A percentile compares a stretch with the other conserved stretches of the same genome.
Conservation (phyloP, 139 green algal genomes). For the Tetraselmis striata region DNA sequence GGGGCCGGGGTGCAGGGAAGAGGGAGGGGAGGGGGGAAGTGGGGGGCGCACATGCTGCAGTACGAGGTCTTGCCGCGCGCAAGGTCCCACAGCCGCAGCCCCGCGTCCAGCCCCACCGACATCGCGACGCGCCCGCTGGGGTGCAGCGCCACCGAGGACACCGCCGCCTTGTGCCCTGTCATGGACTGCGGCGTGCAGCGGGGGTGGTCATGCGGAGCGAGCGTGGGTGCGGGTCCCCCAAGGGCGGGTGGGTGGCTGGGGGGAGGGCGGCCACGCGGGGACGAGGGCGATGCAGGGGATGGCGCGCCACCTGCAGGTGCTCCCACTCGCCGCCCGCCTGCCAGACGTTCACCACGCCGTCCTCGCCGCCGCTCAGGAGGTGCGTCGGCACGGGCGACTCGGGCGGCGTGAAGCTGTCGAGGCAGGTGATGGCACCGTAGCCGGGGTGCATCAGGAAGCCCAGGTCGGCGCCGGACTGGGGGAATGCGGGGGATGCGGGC, state of each 20-base stretch:
- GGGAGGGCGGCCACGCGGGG: too few species aligned
- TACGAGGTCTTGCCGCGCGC: not conserved
- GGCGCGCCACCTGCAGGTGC: constrained; percentile 14
- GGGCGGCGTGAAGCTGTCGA: constrained; percentile 50
- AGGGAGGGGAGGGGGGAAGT: not conserved
- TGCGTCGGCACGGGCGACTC: constrained; percentile 46
- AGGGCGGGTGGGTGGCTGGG: too few species aligned
- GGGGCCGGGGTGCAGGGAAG: not conserved
- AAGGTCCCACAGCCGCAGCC: not conserved
- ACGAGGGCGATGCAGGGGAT: too few species aligned
- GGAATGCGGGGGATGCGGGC: too few species aligned
- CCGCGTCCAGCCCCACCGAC: constrained; percentile 21
- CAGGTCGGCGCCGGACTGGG: constrained; percentile 41
- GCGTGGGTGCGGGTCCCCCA: too few species aligned
- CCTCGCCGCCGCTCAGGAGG: constrained; percentile 69
- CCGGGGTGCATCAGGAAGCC: constrained; percentile 78
- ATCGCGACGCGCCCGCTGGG: constrained; percentile 64
- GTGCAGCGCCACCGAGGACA: constrained; percentile 66
- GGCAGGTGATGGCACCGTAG: constrained; percentile 64
- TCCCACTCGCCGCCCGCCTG: constrained; percentile 26
- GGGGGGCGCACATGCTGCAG: not conserved
- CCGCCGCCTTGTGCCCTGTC: constrained; percentile 40
- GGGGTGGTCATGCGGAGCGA: not conserved
- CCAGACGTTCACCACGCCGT: constrained; percentile 75
- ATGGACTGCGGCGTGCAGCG: constrained; percentile 9